A percentile compares a stretch with the other conserved stretches of the same genome.
These are phyloP conservation scores for Aspergillus thermomutatus DNA, from an alignment of 2,329 filamentous ascomycete genomes.

Conservation along the genomic window DNA sequence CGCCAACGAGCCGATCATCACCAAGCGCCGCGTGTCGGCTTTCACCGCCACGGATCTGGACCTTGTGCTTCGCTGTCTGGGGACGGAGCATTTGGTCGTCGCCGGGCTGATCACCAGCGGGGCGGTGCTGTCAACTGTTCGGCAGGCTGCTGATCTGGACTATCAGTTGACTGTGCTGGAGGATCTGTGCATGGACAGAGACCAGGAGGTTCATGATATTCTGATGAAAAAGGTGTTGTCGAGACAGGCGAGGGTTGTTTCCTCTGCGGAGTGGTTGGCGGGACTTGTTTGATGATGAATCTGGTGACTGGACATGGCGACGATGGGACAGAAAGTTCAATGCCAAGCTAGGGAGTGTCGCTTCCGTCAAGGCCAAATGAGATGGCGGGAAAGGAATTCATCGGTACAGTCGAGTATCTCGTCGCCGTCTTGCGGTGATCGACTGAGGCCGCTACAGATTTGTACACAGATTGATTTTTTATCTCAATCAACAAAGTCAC, in stretches of 20 bases:
- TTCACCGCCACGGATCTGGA: conserved; percentile 36
- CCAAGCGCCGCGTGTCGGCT: conserved; percentile 36
- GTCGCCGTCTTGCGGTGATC: background rate
- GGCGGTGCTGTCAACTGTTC: conserved; percentile 37
- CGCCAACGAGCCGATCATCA: conserved; percentile 28
- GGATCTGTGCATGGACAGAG: conserved; percentile 35
- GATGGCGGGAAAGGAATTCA: background rate
- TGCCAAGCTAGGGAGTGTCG: background rate
- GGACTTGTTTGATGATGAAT: background rate
- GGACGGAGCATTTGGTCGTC: conserved; percentile 28
- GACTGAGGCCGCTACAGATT: background rate
- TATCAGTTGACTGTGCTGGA: conserved; percentile 32
- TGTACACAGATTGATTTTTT: background rate
- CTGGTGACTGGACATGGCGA: background rate
- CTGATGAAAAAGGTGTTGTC: conserved; percentile 33
- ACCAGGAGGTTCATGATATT: conserved; percentile 31
- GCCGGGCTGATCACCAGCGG: conserved; percentile 35
- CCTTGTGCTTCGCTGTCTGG: conserved; percentile 29
- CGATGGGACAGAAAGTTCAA: background rate
- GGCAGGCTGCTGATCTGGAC: conserved; percentile 36
- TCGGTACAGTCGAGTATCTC: background rate
- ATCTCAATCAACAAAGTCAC: background rate
- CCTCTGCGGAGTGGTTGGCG: conserved; percentile 27
- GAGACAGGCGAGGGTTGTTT: conserved; percentile 26
- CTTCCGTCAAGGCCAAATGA: background rate